Conservation (phyloP, 1,284 basidiomycete genomes). For the Schizopora paradoxa region DNA sequence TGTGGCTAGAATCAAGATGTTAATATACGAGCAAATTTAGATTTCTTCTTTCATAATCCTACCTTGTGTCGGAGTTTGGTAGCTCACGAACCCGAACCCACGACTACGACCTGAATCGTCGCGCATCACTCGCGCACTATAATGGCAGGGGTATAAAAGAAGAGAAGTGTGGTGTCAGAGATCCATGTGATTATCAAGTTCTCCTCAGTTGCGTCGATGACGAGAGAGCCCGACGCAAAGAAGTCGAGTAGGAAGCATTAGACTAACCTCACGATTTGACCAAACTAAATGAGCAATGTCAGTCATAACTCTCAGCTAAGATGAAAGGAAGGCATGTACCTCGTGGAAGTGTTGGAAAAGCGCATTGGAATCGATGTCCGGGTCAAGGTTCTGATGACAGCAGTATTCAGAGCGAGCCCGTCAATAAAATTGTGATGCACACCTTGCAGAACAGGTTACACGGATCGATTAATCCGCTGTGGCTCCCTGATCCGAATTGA, state of each 20-base stretch:
- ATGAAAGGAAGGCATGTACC: constrained; percentile 37
- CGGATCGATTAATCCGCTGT: constrained; percentile 84
- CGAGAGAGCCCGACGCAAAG: too few species aligned
- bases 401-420: background rate
- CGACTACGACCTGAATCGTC: constrained; percentile 80
- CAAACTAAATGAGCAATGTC: constrained; percentile 46
- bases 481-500: constrained; percentile 71
- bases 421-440: constrained; percentile 17
- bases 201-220: too few species aligned
- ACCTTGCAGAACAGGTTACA: constrained; percentile 91
- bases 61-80: constrained; percentile 81
- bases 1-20: constrained; percentile 39
- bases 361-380: constrained; percentile 77
- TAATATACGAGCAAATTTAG: constrained; percentile 10
- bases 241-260: background rate
- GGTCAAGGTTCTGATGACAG: constrained; percentile 68
- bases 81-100: constrained; percentile 96
- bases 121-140: constrained; percentile 88
- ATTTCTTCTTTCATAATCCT: constrained; percentile 14
- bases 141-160: too few species aligned
- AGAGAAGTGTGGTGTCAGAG: constrained; percentile 12
- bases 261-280: constrained; percentile 74
- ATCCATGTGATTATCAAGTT: constrained; percentile 1
- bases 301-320: constrained; percentile 3
- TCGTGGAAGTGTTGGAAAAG: constrained; percentile 77